Percentiles rank a stretch among this genome's conserved stretches.
Evolutionary conservation across 2,329 filamentous ascomycete species (phyloP).

Genomic region (Penicillium concentricum): DNA sequence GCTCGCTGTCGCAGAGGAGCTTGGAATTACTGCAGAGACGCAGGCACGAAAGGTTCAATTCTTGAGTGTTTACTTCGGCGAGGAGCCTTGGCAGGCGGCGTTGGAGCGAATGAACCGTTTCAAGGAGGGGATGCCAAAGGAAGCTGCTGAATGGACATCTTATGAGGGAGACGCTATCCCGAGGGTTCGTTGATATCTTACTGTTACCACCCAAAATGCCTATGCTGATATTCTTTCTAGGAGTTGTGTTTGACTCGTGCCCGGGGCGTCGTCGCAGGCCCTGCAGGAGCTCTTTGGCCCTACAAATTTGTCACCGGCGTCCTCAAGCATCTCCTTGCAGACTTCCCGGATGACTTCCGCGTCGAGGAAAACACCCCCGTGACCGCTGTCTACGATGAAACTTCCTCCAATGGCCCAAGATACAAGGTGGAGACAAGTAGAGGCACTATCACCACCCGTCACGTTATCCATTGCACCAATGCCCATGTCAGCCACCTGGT

Average conservation of each 20-base stretch:
- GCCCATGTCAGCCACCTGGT: constrained; percentile 54
- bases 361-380: constrained; percentile 26
- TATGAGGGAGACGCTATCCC: constrained; percentile 25
- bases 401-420: neutral
- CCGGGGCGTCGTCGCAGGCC: constrained; percentile 26
- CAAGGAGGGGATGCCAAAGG: constrained; percentile 27
- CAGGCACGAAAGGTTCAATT: constrained; percentile 31
- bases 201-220: neutral
- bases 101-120: constrained; percentile 22
- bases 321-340: constrained; percentile 12
- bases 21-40: constrained; percentile 19
- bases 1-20: constrained; percentile 18
- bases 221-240: constrained; percentile 7
- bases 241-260: constrained; percentile 24
- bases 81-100: constrained; percentile 23
- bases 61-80: constrained; percentile 28
- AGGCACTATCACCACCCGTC: constrained; percentile 47
- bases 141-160: constrained; percentile 27
- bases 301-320: constrained; percentile 33
- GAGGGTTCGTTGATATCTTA: constrained; percentile 7
- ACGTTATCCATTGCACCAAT: constrained; percentile 61
- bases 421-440: constrained; percentile 49
- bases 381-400: constrained; percentile 2
- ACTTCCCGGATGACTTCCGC: constrained; percentile 38
- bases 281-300: constrained; percentile 34